These are phyloP conservation scores for Rhizopogon roseolus DNA, from an alignment of 768 basidiomycete species.

Conservation along the genomic window DNA sequence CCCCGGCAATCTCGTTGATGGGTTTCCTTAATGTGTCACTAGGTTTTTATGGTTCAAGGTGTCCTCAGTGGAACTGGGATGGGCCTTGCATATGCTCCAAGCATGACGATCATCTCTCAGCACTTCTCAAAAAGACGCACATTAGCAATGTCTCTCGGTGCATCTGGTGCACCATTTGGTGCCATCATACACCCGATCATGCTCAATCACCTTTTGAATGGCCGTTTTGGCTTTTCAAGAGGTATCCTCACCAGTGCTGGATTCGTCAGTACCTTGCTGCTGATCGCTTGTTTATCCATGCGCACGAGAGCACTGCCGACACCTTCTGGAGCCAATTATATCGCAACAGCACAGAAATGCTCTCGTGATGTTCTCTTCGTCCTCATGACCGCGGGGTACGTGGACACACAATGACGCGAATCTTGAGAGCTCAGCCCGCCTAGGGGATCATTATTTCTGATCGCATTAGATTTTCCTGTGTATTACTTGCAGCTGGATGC, in stretches of 20 bases:
- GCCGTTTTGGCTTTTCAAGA: slow-evolving; percentile 39
- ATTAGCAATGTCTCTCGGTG: slow-evolving; percentile 39
- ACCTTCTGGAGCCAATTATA: slow-evolving; percentile 2
- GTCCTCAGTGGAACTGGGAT: slow-evolving; percentile 35
- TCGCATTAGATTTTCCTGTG: slow-evolving; percentile 47
- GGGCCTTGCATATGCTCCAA: slow-evolving; percentile 42
- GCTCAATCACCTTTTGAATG: slow-evolving; percentile 44
- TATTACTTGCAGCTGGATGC: slow-evolving; percentile 61
- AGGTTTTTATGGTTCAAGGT: slow-evolving; percentile 43
- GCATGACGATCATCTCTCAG: slow-evolving; percentile 37
- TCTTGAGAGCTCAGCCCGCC: too few species aligned
- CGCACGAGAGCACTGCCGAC: slow-evolving; percentile 27
- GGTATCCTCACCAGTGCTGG: slow-evolving; percentile 36
- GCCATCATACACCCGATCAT: slow-evolving; percentile 58
- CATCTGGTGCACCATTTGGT: slow-evolving; percentile 49
- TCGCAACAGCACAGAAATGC: slow-evolving; percentile 17
- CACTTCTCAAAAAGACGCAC: slow-evolving; percentile 38
- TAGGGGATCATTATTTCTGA: too few species aligned
- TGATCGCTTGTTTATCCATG: slow-evolving; percentile 34
- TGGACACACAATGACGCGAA: too few species aligned
- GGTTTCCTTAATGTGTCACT: not conserved
- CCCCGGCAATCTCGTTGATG: not conserved
- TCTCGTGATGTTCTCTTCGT: slow-evolving; percentile 19
- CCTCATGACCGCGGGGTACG: slow-evolving; percentile 20
- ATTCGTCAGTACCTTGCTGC: slow-evolving; percentile 31